Base-by-base conservation (phyloP, 805 yeast species). In the Monosporozyma siamensis region DNA sequence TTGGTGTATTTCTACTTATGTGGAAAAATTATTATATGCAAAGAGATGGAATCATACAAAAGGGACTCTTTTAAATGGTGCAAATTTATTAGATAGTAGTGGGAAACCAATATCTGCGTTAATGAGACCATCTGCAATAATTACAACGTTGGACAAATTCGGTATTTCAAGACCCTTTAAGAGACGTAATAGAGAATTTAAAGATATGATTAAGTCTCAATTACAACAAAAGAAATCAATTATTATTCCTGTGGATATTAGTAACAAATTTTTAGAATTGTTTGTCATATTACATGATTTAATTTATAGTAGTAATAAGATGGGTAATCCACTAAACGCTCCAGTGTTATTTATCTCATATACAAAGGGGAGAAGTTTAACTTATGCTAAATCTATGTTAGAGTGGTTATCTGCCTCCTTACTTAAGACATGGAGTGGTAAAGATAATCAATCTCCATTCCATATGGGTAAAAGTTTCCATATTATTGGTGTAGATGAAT, bases 391-490 rank as follows among this genome's bases (percentile, higher is more conserved):
- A 11, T 82, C 88, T 43, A 83, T 92, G 81, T 65, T 90, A 23
- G 98, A 92, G 65, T 92, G 97, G 97, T 82, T 92, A 88, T 79
- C 95, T 0, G 75, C 90, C 0, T 72, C 80, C n/a, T 72, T 88
- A n/a, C 74, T 85, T 21, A 82, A 83, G 51, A 82, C 78, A 37
- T 88, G 95, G 90, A 95, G 87, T 54, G 67, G 72, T 6, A 71
- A 75, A 46, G 80, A 80, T 42, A 58, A 54, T 27, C 74, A 74
- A 42, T 74, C 82, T 2, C 95, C 97, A 1, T 89, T 90, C 56
- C 94, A 84, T 51, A 29, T 62, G 25, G 75, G 83, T 35, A 64
- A 77, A 22, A 67, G 78, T 55, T 74, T 80, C 46, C 76, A 81
- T 54, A 66, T 78, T 40, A 63, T 76, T 48, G 67, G 72, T 41